phyloP scores from a whole-genome alignment of 2,329 filamentous ascomycete genomes.

The Cercospora nicotianae region DNA sequence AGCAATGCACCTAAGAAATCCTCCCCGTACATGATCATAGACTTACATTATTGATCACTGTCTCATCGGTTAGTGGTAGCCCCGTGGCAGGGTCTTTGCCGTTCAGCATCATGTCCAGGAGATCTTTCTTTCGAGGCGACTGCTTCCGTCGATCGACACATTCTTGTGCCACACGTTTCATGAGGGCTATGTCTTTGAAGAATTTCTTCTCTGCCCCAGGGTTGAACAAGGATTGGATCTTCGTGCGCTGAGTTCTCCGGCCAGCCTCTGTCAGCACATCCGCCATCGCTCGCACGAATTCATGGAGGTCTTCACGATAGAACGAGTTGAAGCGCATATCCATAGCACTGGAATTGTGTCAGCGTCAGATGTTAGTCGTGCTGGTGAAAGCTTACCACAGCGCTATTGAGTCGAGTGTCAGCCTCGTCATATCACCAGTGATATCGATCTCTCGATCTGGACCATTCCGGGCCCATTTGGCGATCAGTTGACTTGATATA shows the following conservation, averaged over 20 bases:
- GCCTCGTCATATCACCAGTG: constrained; percentile 68
- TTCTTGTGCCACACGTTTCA: constrained; percentile 61
- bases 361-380: too few species aligned
- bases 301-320: constrained; percentile 67
- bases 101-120: constrained; percentile 68
- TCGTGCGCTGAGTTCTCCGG: constrained; percentile 45
- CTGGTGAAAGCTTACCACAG: too few species aligned
- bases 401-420: constrained; percentile 71
- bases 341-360: constrained; percentile 15
- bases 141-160: constrained; percentile 64
- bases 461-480: constrained; percentile 50
- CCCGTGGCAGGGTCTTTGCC: constrained; percentile 65
- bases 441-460: constrained; percentile 58
- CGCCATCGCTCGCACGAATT: constrained; percentile 61
- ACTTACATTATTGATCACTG: constrained; percentile 60
- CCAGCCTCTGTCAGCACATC: constrained; percentile 55
- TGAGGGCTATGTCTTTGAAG: constrained; percentile 58
- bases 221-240: constrained; percentile 12
- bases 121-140: constrained; percentile 61
- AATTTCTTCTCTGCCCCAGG: constrained; percentile 44
- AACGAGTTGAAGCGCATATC: constrained; percentile 69
- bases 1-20: too few species aligned
- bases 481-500: constrained; percentile 36
- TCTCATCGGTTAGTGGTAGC: constrained; percentile 60
- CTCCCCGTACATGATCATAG: background rate